These are phyloP conservation scores for Paecilomyces niveus DNA, from an alignment of 2,329 filamentous ascomycete species.

Conservation along the genomic window DNA sequence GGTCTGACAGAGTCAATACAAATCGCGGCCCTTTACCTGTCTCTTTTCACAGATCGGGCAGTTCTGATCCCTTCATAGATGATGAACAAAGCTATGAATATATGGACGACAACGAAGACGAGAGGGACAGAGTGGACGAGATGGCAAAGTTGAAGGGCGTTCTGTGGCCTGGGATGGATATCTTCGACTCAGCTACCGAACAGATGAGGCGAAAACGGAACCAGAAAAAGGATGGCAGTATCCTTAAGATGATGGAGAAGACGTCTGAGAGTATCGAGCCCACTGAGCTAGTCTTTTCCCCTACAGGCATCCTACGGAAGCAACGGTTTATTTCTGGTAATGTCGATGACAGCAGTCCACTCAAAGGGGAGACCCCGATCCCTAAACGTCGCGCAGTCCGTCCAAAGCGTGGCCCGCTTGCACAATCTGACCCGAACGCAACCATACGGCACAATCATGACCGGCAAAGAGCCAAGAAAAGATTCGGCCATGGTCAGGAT, in stretches of 20 bases:
- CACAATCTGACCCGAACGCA: conserved; percentile 26
- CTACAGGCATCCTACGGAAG: conserved; percentile 35
- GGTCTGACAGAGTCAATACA: conserved; percentile 2
- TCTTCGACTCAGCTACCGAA: conserved; percentile 45
- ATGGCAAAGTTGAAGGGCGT: conserved; percentile 40
- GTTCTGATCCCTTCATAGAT: conserved; percentile 14
- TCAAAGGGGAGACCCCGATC: conserved; percentile 39
- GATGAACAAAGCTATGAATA: conserved; percentile 1
- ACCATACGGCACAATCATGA: conserved; percentile 16
- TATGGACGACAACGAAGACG: conserved; percentile 13
- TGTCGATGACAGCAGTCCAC: conserved; percentile 40
- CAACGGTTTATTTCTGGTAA: conserved; percentile 42
- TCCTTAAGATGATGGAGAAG: conserved; percentile 40
- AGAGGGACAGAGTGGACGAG: conserved; percentile 29
- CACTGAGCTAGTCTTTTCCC: conserved; percentile 41
- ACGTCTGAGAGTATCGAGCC: conserved; percentile 39
- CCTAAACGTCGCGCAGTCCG: conserved; percentile 27
- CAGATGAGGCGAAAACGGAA: conserved; percentile 44
- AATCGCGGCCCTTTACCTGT: conserved; percentile 1
- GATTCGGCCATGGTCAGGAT: conserved; percentile 4
- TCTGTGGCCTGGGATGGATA: conserved; percentile 45
- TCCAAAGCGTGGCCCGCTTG: conserved; percentile 22
- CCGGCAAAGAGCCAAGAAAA: conserved; percentile 17
- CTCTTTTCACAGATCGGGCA: conserved; percentile 2
- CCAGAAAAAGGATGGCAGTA: conserved; percentile 43